A percentile compares a stretch with the other conserved stretches of the same genome.
These are phyloP conservation scores for Cryphonectria naterciae DNA, from an alignment of 2,329 filamentous ascomycete genomes.

Conservation along the genomic window DNA sequence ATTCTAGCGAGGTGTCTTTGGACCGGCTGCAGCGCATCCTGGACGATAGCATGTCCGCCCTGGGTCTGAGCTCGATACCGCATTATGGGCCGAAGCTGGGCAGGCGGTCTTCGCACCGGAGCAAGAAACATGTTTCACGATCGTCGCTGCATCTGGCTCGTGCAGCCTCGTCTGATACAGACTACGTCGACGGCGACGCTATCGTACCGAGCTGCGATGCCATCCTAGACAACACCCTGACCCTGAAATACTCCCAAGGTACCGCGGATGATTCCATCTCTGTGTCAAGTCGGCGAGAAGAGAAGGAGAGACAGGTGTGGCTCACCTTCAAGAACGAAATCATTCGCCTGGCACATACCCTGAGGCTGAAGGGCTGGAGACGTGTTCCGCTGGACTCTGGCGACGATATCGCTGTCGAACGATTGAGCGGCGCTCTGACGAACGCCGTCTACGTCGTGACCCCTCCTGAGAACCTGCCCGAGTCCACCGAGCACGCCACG, in stretches of 20 bases:
- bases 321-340: constrained; percentile 89
- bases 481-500: constrained; percentile 37
- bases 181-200: constrained; percentile 78
- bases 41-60: constrained; percentile 63
- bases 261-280: constrained; percentile 47
- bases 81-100: constrained; percentile 46
- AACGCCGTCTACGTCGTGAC: constrained; percentile 96
- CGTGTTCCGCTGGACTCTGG: constrained; percentile 75
- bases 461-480: constrained; percentile 68
- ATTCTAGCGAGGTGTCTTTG: constrained; percentile 73
- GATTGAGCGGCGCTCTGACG: constrained; percentile 88
- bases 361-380: constrained; percentile 90
- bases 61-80: constrained; percentile 54
- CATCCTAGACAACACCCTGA: constrained; percentile 86
- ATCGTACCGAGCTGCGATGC: constrained; percentile 86
- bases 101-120: constrained; percentile 47
- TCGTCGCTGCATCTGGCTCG: constrained; percentile 47
- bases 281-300: constrained; percentile 50
- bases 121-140: constrained; percentile 46
- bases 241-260: constrained; percentile 68
- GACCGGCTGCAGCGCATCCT: constrained; percentile 82
- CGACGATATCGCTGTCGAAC: constrained; percentile 69
- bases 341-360: constrained; percentile 83
- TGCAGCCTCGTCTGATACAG: constrained; percentile 77
- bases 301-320: constrained; percentile 80